Evolutionary conservation across 805 yeast species (phyloP).

Genomic region (Metschnikowia shivogae): DNA sequence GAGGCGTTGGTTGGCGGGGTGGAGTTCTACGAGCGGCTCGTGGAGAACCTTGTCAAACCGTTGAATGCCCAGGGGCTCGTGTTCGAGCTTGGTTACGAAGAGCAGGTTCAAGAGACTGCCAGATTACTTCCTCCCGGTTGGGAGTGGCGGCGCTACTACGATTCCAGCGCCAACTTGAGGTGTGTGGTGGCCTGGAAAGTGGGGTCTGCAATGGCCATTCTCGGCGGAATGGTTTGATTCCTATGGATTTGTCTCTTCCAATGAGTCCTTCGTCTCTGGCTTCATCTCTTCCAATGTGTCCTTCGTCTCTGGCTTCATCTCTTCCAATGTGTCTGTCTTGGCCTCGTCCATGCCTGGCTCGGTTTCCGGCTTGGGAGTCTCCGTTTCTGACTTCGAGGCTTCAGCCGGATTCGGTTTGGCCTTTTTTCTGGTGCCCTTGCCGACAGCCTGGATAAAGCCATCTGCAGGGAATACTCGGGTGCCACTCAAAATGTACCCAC

Average conservation of each 20-base stretch:
- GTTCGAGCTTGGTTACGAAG: constrained; percentile 67
- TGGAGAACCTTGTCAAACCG: constrained; percentile 40
- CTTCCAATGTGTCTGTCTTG: background rate
- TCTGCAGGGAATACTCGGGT: constrained; percentile 72
- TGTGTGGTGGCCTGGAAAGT: constrained; percentile 62
- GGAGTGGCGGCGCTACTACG: constrained; percentile 46
- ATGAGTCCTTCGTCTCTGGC: too few relatives aligned
- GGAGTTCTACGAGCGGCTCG: constrained; percentile 63
- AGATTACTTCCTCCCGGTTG: constrained; percentile 35
- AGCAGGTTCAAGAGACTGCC: constrained; percentile 49
- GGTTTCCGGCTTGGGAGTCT: background rate
- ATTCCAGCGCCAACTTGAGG: constrained; percentile 49
- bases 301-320: too few relatives aligned
- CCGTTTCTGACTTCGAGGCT: background rate
- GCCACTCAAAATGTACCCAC: constrained; percentile 82
- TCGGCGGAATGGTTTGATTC: background rate
- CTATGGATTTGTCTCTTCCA: too few relatives aligned
- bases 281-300: too few relatives aligned
- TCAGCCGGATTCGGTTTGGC: constrained; percentile 12
- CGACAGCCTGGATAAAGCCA: constrained; percentile 57
- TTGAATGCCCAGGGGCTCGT: constrained; percentile 54
- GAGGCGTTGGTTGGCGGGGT: constrained; percentile 75
- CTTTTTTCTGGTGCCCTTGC: constrained; percentile 54
- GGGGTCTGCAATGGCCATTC: constrained; percentile 15
- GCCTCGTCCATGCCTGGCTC: background rate